These are phyloP conservation scores for Leccinum rimulosum DNA, from an alignment of 768 basidiomycete species.

Conservation along the genomic window DNA sequence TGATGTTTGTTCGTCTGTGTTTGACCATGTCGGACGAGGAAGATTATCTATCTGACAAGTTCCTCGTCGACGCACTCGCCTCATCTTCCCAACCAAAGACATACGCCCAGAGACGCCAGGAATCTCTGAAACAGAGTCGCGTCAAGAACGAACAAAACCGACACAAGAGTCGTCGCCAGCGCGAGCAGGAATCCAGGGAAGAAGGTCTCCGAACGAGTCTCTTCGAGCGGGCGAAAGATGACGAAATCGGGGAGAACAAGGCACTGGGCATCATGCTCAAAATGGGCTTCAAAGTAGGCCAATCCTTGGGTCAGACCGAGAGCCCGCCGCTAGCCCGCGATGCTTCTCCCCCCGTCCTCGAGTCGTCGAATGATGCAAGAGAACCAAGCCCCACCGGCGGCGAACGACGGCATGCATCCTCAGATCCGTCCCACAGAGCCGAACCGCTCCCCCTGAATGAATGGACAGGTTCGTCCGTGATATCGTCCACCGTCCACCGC, in stretches of 20 bases:
- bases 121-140: constrained; percentile 54
- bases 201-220: constrained; percentile 79
- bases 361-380: neutral
- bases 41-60: constrained; percentile 89
- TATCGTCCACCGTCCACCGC: neutral
- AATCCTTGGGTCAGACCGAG: constrained; percentile 58
- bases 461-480: constrained; percentile 66
- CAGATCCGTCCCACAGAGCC: constrained; percentile 40
- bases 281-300: constrained; percentile 89
- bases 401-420: constrained; percentile 1
- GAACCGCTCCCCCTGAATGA: constrained; percentile 76
- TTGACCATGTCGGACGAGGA: constrained; percentile 66
- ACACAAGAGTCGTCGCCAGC: constrained; percentile 58
- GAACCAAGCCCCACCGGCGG: constrained; percentile 3
- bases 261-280: constrained; percentile 90
- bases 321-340: constrained; percentile 4
- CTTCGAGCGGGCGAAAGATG: constrained; percentile 69
- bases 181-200: constrained; percentile 70
- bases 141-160: constrained; percentile 67
- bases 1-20: constrained; percentile 20
- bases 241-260: constrained; percentile 53
- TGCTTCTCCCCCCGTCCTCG: constrained; percentile 1
- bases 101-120: constrained; percentile 69
- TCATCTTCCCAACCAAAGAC: constrained; percentile 48
- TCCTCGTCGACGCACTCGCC: constrained; percentile 48